phyloP scores from a whole-genome alignment of 441 rosid species.

The Brassica hybrid region DNA sequence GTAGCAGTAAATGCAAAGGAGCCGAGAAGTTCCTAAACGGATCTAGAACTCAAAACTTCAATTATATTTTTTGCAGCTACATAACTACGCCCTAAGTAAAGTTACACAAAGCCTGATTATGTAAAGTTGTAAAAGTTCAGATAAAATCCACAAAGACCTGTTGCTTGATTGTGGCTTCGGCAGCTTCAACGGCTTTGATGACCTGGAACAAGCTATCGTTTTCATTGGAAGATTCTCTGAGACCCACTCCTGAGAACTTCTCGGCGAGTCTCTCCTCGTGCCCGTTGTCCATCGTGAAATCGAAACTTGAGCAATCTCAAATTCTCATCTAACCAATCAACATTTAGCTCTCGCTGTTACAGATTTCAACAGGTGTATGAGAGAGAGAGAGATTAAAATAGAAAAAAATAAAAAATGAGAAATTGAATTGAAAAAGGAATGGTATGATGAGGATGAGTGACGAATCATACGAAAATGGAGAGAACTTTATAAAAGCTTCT shows the following conservation, averaged over 20 bases:
- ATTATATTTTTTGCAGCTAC: too few relatives aligned
- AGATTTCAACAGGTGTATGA: too few relatives aligned
- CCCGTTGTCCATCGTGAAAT: slow-evolving; percentile 84
- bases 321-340: slow-evolving; percentile 41
- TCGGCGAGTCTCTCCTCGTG: slow-evolving; percentile 59
- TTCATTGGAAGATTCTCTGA: slow-evolving; percentile 52
- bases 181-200: slow-evolving; percentile 98
- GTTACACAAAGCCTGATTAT: too few relatives aligned
- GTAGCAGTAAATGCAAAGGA: slow-evolving; percentile 17
- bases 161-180: slow-evolving; percentile 90
- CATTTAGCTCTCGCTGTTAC: too few relatives aligned
- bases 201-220: slow-evolving; percentile 88
- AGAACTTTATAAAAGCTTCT: background rate
- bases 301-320: slow-evolving; percentile 35
- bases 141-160: too few relatives aligned
- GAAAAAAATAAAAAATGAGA: too few relatives aligned
- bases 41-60: slow-evolving; percentile 10
- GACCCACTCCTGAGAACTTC: slow-evolving; percentile 58
- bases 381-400: too few relatives aligned
- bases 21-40: slow-evolving; percentile 19
- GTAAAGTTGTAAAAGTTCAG: too few relatives aligned
- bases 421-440: too few relatives aligned
- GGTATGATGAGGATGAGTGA: too few relatives aligned
- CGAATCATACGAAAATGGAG: too few relatives aligned
- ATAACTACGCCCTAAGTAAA: too few relatives aligned